Evolutionary conservation across 495 filamentous ascomycete genomes (phyloP).

Genomic region (Podospora fimiseda): DNA sequence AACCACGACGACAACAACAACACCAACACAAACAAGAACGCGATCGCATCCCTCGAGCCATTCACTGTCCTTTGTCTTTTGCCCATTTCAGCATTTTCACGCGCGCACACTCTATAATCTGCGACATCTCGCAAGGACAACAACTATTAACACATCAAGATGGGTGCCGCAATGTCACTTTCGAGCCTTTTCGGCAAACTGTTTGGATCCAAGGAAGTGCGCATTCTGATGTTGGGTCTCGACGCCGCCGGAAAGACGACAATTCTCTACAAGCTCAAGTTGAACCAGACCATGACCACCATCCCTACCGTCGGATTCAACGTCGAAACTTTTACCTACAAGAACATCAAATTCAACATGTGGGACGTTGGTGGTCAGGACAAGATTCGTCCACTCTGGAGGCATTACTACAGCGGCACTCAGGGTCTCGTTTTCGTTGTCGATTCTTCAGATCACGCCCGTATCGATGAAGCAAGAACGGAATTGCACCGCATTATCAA

Average conservation of each 20-base stretch:
- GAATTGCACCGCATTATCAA: constrained; percentile 94
- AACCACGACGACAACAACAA: background rate
- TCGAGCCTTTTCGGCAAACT: constrained; percentile 67
- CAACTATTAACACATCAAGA: constrained; percentile 4
- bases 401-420: constrained; percentile 97
- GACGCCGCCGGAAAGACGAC: constrained; percentile 99
- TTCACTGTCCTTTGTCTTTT: background rate
- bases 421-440: constrained; percentile 98
- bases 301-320: constrained; percentile 99
- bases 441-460: constrained; percentile 78
- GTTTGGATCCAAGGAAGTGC: constrained; percentile 98
- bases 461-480: constrained; percentile 82
- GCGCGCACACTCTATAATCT: too few species aligned
- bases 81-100: background rate
- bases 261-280: constrained; percentile 99
- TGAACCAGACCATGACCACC: constrained; percentile 97
- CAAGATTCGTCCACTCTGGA: constrained; percentile 96
- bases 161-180: constrained; percentile 23
- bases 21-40: background rate
- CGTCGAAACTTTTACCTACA: constrained; percentile 98
- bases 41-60: background rate
- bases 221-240: constrained; percentile 93
- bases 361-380: constrained; percentile 99
- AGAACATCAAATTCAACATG: constrained; percentile 99
- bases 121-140: constrained; percentile 11